phyloP scores from a whole-genome alignment of 371 early-diverging fungal species.

The Actinomortierella wolfii region DNA sequence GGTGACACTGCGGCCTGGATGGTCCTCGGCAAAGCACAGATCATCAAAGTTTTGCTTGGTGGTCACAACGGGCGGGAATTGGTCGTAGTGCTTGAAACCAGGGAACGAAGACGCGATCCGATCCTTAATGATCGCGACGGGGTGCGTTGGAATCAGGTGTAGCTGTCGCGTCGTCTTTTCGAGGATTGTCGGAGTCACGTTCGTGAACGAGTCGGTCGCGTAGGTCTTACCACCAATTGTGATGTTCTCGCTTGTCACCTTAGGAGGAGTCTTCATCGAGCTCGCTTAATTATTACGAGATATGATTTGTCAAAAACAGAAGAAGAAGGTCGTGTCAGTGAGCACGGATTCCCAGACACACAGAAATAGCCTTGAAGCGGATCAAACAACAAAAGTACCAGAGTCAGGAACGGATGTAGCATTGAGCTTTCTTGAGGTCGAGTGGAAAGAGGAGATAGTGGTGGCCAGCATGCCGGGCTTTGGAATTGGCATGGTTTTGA shows the following conservation, averaged over 20 bases:
- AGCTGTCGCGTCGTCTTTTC: constrained; percentile 78
- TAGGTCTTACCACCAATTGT: constrained; percentile 59
- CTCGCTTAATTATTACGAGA: no score
- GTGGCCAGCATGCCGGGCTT: no score
- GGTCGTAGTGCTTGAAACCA: constrained; percentile 66
- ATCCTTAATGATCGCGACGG: constrained; percentile 83
- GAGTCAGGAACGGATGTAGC: no score
- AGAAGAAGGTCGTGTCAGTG: no score
- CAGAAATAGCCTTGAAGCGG: no score
- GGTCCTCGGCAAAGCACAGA: constrained; percentile 81
- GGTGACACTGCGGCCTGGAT: constrained; percentile 78
- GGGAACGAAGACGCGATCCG: constrained; percentile 78
- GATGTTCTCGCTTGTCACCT: constrained; percentile 39
- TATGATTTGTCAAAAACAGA: no score
- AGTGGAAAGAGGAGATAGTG: no score
- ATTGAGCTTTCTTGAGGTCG: no score
- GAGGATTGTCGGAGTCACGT: constrained; percentile 79
- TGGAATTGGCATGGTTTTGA: no score
- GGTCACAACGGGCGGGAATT: constrained; percentile 80
- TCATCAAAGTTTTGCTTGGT: constrained; percentile 92
- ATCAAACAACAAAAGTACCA: no score
- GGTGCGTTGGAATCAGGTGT: constrained; percentile 84
- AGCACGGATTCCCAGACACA: no score
- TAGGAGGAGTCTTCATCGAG: constrained; percentile 25
- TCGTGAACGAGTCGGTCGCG: constrained; percentile 74